Evolutionary conservation across 2,329 filamentous ascomycete species (phyloP).

Genomic region (Fusarium papillatum): DNA sequence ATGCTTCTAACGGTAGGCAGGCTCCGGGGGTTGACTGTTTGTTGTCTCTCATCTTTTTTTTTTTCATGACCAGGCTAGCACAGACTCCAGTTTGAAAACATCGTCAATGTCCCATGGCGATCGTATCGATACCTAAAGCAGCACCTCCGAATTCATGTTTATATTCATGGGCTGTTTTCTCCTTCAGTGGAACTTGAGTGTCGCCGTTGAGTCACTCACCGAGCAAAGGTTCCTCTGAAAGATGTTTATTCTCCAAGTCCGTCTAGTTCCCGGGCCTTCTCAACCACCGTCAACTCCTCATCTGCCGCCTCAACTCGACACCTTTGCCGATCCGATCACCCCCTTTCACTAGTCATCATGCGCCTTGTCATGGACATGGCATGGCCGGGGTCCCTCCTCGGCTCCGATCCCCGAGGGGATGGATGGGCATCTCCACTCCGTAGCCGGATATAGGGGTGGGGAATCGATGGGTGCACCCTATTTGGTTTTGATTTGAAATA

Average conservation of each 20-base stretch:
- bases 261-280: constrained; percentile 3
- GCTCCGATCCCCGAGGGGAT: neutral
- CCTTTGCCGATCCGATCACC: neutral
- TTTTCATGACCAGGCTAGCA: no score
- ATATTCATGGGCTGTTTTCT: neutral
- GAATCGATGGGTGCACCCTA: neutral
- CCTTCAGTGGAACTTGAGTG: neutral
- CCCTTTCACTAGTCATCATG: neutral
- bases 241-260: neutral
- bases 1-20: no score
- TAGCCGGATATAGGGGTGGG: neutral
- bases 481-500: neutral
- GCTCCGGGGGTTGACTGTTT: no score
- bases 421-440: neutral
- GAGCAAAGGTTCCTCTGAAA: neutral
- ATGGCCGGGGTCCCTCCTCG: neutral
- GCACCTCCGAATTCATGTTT: neutral
- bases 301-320: neutral
- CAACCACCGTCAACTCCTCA: neutral
- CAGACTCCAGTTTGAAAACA: no score
- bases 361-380: neutral
- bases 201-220: neutral
- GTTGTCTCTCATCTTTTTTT: no score
- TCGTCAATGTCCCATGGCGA: no score
- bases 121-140: neutral